Percentiles rank a stretch among this genome's conserved stretches.
phyloP scores from a whole-genome alignment of 2,329 filamentous ascomycete genomes.

The Claviceps monticola region DNA sequence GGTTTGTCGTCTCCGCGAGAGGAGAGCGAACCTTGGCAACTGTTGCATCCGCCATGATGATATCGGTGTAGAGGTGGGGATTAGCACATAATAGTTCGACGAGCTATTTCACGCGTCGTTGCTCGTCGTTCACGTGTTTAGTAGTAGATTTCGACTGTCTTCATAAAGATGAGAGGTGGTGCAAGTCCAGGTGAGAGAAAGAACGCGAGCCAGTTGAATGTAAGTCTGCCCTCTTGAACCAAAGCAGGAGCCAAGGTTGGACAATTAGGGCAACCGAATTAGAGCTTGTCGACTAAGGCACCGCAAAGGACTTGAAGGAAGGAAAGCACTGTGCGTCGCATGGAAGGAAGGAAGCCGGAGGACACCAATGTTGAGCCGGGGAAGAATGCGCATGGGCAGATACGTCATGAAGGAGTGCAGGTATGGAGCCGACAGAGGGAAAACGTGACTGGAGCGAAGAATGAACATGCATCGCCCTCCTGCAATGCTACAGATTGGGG shows the following conservation, averaged over 20 bases:
- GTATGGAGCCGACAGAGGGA: slow-evolving; percentile 1
- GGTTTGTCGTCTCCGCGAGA: slow-evolving; percentile 32
- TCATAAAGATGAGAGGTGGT: slow-evolving; percentile 1
- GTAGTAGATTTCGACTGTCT: background rate
- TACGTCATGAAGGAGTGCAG: background rate
- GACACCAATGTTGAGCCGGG: background rate
- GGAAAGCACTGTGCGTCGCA: background rate
- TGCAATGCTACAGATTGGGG: background rate
- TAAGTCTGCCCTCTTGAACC: background rate
- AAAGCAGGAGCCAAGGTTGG: slow-evolving; percentile 1
- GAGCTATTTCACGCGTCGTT: slow-evolving; percentile 5
- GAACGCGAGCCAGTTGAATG: slow-evolving; percentile 1
- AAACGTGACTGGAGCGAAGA: slow-evolving; percentile 4
- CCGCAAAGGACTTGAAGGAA: background rate
- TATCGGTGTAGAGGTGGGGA: slow-evolving; percentile 10
- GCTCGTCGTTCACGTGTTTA: slow-evolving; percentile 4
- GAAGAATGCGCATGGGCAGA: background rate
- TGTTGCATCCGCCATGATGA: slow-evolving; percentile 18
- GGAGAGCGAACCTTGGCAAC: slow-evolving; percentile 23
- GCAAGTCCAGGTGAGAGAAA: background rate
- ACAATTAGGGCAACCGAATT: background rate
- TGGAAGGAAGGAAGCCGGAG: background rate
- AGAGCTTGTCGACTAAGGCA: background rate
- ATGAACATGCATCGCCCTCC: slow-evolving; percentile 1
- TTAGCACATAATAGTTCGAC: slow-evolving; percentile 22